Percentiles rank a stretch among this genome's conserved stretches.
phyloP scores from a whole-genome alignment of 2,329 filamentous ascomycete genomes.

The Beauveria brongniartii region DNA sequence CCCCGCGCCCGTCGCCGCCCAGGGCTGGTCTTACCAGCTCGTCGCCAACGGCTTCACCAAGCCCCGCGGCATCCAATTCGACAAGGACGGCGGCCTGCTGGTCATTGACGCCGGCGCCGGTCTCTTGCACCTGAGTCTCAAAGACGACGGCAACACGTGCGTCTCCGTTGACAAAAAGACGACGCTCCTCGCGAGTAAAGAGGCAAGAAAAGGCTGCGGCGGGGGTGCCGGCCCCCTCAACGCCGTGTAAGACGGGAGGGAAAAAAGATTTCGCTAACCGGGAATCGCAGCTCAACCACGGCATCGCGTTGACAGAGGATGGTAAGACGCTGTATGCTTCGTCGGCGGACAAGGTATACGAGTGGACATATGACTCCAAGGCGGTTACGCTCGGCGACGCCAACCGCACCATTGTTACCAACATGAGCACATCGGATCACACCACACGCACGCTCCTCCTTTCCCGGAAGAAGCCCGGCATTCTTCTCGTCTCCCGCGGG shows the following conservation, averaged over 20 bases:
- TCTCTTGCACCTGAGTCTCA: slow-evolving; percentile 31
- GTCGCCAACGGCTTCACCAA: slow-evolving; percentile 32
- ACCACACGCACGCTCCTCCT: slow-evolving; percentile 59
- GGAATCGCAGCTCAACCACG: slow-evolving; percentile 42
- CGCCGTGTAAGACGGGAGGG: slow-evolving; percentile 14
- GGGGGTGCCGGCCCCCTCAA: too few species aligned
- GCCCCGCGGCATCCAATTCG: slow-evolving; percentile 39
- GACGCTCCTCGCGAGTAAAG: slow-evolving; percentile 27
- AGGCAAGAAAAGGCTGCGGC: slow-evolving; percentile 20
- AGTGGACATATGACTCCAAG: slow-evolving; percentile 57
- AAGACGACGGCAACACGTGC: slow-evolving; percentile 35
- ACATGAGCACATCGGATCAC: slow-evolving; percentile 56
- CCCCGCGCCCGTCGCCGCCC: slow-evolving; percentile 28
- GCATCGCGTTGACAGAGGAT: slow-evolving; percentile 44
- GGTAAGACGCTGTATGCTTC: slow-evolving; percentile 51
- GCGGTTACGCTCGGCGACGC: slow-evolving; percentile 33
- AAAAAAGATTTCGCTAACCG: slow-evolving; percentile 17
- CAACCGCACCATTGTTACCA: slow-evolving; percentile 47
- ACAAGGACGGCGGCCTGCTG: slow-evolving; percentile 36
- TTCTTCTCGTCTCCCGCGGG: slow-evolving; percentile 59
- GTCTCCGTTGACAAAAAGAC: slow-evolving; percentile 28
- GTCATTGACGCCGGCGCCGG: slow-evolving; percentile 36
- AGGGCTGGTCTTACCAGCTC: slow-evolving; percentile 37
- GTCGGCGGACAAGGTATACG: slow-evolving; percentile 47
- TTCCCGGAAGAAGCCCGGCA: slow-evolving; percentile 43